These are phyloP conservation scores for Talaromyces sp. DNA, from an alignment of 2,329 filamentous ascomycete genomes.

Conservation along the genomic window DNA sequence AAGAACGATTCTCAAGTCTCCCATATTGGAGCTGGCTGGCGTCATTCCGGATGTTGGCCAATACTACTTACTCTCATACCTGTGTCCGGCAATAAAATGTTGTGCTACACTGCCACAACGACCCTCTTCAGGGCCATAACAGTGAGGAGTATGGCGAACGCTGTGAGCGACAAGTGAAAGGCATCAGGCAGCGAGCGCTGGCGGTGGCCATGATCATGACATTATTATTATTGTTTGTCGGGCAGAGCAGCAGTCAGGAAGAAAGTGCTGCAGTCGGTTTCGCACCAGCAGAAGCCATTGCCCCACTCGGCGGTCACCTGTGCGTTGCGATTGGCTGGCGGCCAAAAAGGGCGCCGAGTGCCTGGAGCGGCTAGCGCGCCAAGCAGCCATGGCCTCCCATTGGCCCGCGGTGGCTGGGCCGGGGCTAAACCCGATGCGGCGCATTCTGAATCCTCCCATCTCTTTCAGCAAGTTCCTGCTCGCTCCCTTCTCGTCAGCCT, in stretches of 20 bases:
- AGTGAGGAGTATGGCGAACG: not conserved
- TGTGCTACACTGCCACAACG: not conserved
- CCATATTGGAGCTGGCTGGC: not conserved
- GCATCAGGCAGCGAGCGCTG: not conserved
- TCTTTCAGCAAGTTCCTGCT: constrained; percentile 8
- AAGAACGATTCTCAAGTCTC: not conserved
- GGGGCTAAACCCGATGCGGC: not conserved
- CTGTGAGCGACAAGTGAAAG: not conserved
- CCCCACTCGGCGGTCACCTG: not conserved
- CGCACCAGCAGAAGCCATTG: not conserved
- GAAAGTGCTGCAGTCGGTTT: not conserved
- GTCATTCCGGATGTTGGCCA: not conserved
- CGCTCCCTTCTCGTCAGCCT: constrained; percentile 2
- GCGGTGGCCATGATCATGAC: not conserved
- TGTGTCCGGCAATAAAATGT: not conserved
- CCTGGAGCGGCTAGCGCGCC: not conserved
- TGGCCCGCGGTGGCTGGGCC: not conserved
- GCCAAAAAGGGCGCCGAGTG: not conserved
- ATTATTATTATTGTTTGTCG: not conserved
- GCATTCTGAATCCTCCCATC: constrained; percentile 1
- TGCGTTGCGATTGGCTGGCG: not conserved
- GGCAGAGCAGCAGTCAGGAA: not conserved
- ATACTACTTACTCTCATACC: no score
- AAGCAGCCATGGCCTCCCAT: not conserved
- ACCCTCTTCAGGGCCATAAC: not conserved